phyloP scores from a whole-genome alignment of 129 eudicot species.

The Escallonia rubra region DNA sequence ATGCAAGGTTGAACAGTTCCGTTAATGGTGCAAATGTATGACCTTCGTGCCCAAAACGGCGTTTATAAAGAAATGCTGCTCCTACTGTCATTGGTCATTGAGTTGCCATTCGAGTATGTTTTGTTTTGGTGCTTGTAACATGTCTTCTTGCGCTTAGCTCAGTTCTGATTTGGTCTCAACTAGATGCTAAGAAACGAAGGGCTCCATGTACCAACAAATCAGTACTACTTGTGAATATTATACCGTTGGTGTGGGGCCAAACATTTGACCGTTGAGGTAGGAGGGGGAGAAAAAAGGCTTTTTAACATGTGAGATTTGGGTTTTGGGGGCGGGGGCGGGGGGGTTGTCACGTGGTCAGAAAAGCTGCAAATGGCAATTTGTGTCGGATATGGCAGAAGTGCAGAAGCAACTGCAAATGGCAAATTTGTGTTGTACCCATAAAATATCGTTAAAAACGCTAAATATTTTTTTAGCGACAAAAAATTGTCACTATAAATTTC shows the following conservation, averaged over 20 bases:
- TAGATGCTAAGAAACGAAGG: no score
- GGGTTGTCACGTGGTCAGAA: constrained; percentile 35
- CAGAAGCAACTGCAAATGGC: background rate
- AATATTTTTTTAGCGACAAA: no score
- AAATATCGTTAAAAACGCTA: no score
- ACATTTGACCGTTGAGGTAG: constrained; percentile 43
- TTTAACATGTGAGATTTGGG: no score
- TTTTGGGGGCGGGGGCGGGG: constrained; percentile 13
- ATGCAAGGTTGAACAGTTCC: no score
- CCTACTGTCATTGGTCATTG: background rate
- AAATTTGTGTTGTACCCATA: no score
- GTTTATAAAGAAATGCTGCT: background rate
- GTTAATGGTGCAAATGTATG: background rate
- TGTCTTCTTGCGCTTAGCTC: constrained; percentile 6
- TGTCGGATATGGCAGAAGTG: constrained; percentile 5
- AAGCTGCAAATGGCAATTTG: constrained; percentile 23
- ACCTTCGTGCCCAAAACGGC: constrained; percentile 13
- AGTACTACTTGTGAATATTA: background rate
- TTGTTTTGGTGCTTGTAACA: constrained; percentile 8
- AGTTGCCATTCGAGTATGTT: background rate
- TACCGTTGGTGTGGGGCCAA: constrained; percentile 39
- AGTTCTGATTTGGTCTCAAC: constrained; percentile 3
- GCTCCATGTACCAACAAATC: no score
- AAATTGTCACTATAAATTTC: no score
- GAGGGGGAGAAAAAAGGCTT: constrained; percentile 6